Conservation (phyloP, 2,329 filamentous ascomycete genomes). For the Lomentospora prolificans region DNA sequence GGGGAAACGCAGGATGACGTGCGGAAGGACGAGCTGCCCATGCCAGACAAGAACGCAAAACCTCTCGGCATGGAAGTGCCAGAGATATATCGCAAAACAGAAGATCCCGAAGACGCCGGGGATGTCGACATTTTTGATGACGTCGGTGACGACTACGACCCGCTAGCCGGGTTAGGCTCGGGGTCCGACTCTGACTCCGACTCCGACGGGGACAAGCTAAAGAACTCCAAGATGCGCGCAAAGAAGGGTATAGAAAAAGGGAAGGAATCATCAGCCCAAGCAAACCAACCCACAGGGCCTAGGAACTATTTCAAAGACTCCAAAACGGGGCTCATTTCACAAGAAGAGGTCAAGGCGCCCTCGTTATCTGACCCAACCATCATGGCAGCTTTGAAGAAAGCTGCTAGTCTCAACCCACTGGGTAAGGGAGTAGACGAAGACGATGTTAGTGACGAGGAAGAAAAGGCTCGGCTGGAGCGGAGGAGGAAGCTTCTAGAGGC, state of each 20-base stretch:
- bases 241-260: conserved; percentile 18
- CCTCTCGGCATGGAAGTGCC: conserved; percentile 59
- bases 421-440: conserved; percentile 24
- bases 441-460: conserved; percentile 27
- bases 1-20: conserved; percentile 23
- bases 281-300: conserved; percentile 25
- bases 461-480: conserved; percentile 53
- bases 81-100: conserved; percentile 42
- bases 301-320: conserved; percentile 56
- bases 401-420: conserved; percentile 52
- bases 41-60: conserved; percentile 44
- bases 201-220: conserved; percentile 25
- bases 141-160: conserved; percentile 57
- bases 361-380: conserved; percentile 67
- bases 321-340: conserved; percentile 43
- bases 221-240: neutral
- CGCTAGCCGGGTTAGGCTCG: conserved; percentile 46
- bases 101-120: conserved; percentile 38
- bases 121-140: conserved; percentile 58
- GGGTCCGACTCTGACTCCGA: conserved; percentile 25
- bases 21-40: conserved; percentile 33
- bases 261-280: conserved; percentile 37
- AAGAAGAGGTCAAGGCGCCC: conserved; percentile 38
- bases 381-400: conserved; percentile 76
- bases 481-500: conserved; percentile 64